Evolutionary conservation across 345 rosid species (phyloP).

Genomic region (Nasturtium officinale): DNA sequence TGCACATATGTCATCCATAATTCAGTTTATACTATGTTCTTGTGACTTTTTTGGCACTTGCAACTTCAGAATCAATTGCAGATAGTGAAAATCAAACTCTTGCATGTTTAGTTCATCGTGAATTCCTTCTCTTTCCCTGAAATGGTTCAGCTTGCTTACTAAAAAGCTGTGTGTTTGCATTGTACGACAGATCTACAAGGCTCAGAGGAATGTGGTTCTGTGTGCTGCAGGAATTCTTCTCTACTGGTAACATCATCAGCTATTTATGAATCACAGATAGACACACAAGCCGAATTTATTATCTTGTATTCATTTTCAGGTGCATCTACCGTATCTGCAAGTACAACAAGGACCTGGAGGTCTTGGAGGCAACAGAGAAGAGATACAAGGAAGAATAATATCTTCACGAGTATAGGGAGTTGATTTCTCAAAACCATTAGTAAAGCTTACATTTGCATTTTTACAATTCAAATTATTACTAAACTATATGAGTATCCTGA

Average conservation of each 20-base stretch:
- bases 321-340: constrained; percentile 78
- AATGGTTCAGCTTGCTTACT: not conserved
- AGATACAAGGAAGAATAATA: constrained; percentile 65
- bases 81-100: not conserved
- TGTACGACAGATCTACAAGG: constrained; percentile 69
- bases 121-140: not conserved
- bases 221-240: constrained; percentile 75
- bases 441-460: constrained; percentile 14
- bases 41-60: not conserved
- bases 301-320: constrained; percentile 51
- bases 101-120: not conserved
- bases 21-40: not conserved
- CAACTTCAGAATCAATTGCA: not conserved
- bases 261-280: not conserved
- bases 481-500: not conserved
- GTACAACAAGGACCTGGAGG: constrained; percentile 65
- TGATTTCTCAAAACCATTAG: constrained; percentile 18
- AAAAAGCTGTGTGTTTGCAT: not conserved
- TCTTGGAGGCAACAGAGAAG: constrained; percentile 78
- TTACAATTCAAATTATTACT: not conserved
- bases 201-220: constrained; percentile 81
- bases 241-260: constrained; percentile 62
- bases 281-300: not conserved
- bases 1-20: not conserved
- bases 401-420: constrained; percentile 3